phyloP scores from a whole-genome alignment of 1,284 basidiomycete genomes.

The Golubevia sp. region DNA sequence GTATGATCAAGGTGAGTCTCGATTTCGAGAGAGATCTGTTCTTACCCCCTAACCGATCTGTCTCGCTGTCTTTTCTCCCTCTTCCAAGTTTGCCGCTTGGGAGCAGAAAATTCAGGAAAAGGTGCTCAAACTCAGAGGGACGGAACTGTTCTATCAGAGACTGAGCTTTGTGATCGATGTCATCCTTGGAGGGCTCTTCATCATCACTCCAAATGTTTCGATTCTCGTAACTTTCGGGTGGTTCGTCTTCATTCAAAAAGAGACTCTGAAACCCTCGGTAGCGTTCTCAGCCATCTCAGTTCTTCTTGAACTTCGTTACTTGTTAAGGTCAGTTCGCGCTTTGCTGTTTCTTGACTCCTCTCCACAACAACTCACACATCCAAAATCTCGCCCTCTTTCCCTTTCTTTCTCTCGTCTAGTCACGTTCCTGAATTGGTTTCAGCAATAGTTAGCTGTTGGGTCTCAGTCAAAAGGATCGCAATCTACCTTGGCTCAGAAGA shows the following conservation, averaged over 20 bases:
- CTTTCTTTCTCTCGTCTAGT: not conserved
- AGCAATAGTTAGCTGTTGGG: not conserved
- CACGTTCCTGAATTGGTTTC: not conserved
- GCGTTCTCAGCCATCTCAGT: conserved; percentile 7
- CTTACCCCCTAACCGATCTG: too few species aligned
- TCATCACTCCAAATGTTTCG: conserved; percentile 2
- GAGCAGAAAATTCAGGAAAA: conserved; percentile 15
- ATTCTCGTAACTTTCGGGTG: conserved; percentile 5
- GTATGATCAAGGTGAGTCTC: too few species aligned
- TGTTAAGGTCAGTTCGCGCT: not conserved
- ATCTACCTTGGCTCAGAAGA: conserved; percentile 6
- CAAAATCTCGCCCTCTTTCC: not conserved
- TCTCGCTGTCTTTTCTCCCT: too few species aligned
- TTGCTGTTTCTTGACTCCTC: conserved; percentile 2
- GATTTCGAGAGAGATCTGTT: too few species aligned
- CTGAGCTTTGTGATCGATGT: conserved; percentile 6
- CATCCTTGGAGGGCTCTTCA: not conserved
- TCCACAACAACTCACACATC: not conserved
- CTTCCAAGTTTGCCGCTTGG: conserved; percentile 43
- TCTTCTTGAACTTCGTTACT: conserved; percentile 2
- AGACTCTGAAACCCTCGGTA: conserved; percentile 2
- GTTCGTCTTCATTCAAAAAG: not conserved
- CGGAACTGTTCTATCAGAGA: conserved; percentile 5
- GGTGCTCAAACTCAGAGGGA: conserved; percentile 1
- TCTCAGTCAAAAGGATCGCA: not conserved